Conservation (phyloP, 768 basidiomycete genomes). For the Filobasidium floriforme region DNA sequence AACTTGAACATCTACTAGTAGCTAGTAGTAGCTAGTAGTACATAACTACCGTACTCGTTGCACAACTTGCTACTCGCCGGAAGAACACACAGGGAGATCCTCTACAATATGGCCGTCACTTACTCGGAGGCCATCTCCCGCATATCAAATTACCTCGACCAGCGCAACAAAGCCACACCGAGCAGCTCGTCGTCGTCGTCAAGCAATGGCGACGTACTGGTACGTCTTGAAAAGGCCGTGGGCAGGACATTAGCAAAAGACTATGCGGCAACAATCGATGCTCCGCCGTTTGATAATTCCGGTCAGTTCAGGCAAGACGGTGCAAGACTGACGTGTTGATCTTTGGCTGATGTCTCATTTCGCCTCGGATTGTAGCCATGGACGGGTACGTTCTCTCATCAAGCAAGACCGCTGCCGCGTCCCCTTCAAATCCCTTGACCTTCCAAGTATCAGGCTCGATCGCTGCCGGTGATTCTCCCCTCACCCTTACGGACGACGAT, state of each 20-base stretch:
- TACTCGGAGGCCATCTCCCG: constrained; percentile 1
- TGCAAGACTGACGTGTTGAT: background rate
- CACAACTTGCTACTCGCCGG: too few relatives aligned
- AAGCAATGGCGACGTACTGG: background rate
- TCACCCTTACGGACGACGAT: background rate
- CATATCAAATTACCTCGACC: background rate
- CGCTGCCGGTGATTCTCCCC: constrained; percentile 14
- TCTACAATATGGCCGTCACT: background rate
- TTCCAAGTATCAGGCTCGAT: constrained; percentile 14
- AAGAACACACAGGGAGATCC: too few relatives aligned
- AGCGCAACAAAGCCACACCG: background rate
- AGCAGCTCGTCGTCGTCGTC: background rate
- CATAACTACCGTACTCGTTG: too few relatives aligned
- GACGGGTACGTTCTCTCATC: constrained; percentile 18
- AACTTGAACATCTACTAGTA: too few relatives aligned
- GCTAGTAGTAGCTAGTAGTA: too few relatives aligned
- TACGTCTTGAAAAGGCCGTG: background rate
- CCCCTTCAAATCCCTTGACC: constrained; percentile 5
- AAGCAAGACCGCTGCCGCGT: background rate
- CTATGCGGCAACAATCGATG: constrained; percentile 10
- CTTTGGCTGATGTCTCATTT: background rate
- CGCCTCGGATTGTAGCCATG: constrained; percentile 3
- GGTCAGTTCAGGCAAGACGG: background rate
- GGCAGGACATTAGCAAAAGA: constrained; percentile 3
- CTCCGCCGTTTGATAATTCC: constrained; percentile 20